Evolutionary conservation across 352 stramenopile species (phyloP).

Genomic region (Albugo laibachii): DNA sequence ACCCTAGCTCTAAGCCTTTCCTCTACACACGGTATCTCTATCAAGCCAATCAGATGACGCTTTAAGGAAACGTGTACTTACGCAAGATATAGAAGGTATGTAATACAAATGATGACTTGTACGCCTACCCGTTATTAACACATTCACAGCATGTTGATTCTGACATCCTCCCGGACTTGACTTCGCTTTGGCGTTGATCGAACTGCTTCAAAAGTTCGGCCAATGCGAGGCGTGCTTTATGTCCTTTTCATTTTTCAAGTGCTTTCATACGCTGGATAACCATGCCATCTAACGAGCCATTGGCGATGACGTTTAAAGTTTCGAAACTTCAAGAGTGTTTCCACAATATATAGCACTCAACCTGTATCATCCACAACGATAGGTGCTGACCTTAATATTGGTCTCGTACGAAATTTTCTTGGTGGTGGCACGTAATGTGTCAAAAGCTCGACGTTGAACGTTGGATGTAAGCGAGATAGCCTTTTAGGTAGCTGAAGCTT

Average conservation of each 20-base stretch:
- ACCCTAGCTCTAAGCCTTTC: no score
- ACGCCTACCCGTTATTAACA: no score
- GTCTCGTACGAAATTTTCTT: not conserved
- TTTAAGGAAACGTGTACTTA: no score
- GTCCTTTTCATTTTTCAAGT: conserved; percentile 3
- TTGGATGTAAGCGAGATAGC: conserved; percentile 1
- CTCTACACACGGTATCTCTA: no score
- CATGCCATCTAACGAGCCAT: conserved; percentile 5
- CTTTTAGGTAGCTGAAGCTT: conserved; percentile 4
- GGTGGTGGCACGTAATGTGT: not conserved
- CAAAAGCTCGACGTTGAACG: conserved; percentile 7
- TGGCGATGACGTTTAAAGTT: conserved; percentile 6
- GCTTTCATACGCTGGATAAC: not conserved
- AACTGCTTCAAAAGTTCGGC: not conserved
- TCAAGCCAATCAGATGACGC: no score
- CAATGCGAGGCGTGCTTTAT: conserved; percentile 4
- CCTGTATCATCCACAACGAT: not conserved
- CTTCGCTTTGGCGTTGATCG: conserved; percentile 2
- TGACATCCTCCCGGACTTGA: not conserved
- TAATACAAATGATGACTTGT: no score
- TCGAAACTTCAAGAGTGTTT: conserved; percentile 2
- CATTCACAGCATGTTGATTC: not conserved
- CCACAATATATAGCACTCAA: not conserved
- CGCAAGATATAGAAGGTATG: no score
- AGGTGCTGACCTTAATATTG: conserved; percentile 1